phyloP scores from a whole-genome alignment of 2,329 filamentous ascomycete genomes.

The Xylariaceae sp. region DNA sequence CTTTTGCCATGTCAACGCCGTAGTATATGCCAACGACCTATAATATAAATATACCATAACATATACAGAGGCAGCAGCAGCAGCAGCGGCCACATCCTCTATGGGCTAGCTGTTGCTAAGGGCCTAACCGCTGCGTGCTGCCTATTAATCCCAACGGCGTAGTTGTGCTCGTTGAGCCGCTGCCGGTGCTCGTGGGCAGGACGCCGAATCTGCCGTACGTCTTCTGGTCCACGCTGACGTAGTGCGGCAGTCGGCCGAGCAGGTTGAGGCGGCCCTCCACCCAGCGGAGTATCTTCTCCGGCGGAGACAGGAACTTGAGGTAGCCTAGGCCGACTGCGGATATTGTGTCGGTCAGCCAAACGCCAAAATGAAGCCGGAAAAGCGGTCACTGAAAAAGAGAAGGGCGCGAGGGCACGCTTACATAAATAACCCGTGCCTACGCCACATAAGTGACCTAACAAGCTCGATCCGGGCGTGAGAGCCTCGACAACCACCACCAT shows the following conservation, averaged over 20 bases:
- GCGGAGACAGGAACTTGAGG: conserved; percentile 85
- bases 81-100: not conserved
- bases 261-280: conserved; percentile 88
- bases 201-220: conserved; percentile 92
- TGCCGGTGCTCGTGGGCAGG: conserved; percentile 64
- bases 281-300: conserved; percentile 85
- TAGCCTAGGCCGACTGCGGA: conserved; percentile 79
- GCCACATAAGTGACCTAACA: conserved; percentile 85
- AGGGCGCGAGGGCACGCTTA: conserved; percentile 47
- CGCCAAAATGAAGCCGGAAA: too few species aligned
- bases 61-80: too few species aligned
- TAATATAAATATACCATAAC: too few species aligned
- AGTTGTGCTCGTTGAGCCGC: conserved; percentile 43
- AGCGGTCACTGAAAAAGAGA: not conserved
- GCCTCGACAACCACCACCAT: conserved; percentile 74
- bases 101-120: conserved; percentile 47
- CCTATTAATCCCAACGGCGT: conserved; percentile 64
- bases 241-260: conserved; percentile 81
- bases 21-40: too few species aligned
- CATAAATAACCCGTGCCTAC: conserved; percentile 85
- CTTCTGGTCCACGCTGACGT: conserved; percentile 94
- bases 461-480: conserved; percentile 77
- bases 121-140: conserved; percentile 68
- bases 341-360: conserved; percentile 25
- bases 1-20: too few species aligned